These are phyloP conservation scores for Dictyostelium intermedium DNA, from an alignment of 78 protist genomes.

Conservation along the genomic window DNA sequence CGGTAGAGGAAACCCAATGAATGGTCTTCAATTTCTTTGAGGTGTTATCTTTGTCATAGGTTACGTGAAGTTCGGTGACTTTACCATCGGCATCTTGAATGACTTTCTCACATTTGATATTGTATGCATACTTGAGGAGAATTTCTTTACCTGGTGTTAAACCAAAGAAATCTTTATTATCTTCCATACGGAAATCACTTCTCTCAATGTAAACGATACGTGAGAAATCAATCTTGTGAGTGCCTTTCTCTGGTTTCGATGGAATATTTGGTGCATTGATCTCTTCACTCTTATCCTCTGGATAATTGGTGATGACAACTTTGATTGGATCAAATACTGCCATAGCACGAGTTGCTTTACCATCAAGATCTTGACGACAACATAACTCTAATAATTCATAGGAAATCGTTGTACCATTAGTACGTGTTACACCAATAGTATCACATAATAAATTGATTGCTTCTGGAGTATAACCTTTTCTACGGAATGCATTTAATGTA, in stretches of 20 bases:
- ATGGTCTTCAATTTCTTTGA: constrained; percentile 89
- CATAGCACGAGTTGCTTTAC: constrained; percentile 78
- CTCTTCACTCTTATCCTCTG: constrained; percentile 54
- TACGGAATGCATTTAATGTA: constrained; percentile 92
- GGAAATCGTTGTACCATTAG: constrained; percentile 53
- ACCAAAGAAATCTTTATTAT: constrained; percentile 84
- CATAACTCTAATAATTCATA: constrained; percentile 77
- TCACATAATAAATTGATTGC: constrained; percentile 94
- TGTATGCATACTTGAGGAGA: constrained; percentile 78
- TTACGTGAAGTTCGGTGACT: constrained; percentile 68
- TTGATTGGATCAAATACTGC: constrained; percentile 89
- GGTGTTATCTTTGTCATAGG: constrained; percentile 50
- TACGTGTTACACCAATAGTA: constrained; percentile 93
- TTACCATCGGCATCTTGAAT: constrained; percentile 73
- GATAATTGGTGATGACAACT: constrained; percentile 76
- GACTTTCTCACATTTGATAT: constrained; percentile 73
- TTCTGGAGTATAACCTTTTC: constrained; percentile 94
- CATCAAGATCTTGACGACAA: constrained; percentile 69
- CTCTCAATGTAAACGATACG: constrained; percentile 90
- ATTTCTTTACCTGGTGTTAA: constrained; percentile 89
- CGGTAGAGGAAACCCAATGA: constrained; percentile 92
- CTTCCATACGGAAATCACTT: constrained; percentile 87
- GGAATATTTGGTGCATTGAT: constrained; percentile 90
- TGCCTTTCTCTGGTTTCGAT: constrained; percentile 67
- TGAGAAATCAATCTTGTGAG: constrained; percentile 74